Evolutionary conservation across 768 basidiomycete genomes (phyloP).

Genomic region (Panus rudis): DNA sequence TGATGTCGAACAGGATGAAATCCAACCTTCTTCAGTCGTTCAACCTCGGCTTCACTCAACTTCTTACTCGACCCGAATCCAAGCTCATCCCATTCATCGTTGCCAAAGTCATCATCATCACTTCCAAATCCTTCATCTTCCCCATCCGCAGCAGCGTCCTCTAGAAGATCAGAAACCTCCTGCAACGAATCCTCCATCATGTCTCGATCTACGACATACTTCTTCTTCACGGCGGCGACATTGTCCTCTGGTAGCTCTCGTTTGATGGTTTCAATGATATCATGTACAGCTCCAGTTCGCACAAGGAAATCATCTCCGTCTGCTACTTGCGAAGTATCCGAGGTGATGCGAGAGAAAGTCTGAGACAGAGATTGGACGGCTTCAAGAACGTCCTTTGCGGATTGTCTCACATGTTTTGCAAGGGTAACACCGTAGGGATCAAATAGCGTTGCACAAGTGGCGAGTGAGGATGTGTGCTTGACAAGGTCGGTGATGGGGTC

Average conservation of each 20-base stretch:
- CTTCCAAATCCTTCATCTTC: constrained; percentile 20
- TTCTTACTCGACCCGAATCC: constrained; percentile 40
- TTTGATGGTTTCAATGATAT: constrained; percentile 18
- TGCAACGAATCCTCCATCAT: constrained; percentile 54
- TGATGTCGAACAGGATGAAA: constrained; percentile 3
- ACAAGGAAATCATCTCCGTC: constrained; percentile 19
- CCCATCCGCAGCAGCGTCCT: constrained; percentile 25
- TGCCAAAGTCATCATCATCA: constrained; percentile 21
- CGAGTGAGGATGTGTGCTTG: constrained; percentile 16
- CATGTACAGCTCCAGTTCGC: constrained; percentile 23
- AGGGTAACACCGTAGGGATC: constrained; percentile 19
- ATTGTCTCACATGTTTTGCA: constrained; percentile 10
- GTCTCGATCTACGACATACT: constrained; percentile 44
- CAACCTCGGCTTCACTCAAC: constrained; percentile 44
- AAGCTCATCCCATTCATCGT: constrained; percentile 44
- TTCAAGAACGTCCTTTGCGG: constrained; percentile 13
- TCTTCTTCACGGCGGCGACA: constrained; percentile 45
- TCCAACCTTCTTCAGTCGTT: constrained; percentile 50
- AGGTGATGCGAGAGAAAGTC: constrained; percentile 1
- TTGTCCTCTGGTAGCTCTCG: constrained; percentile 52
- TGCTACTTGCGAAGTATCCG: constrained; percentile 2
- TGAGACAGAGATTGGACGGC: constrained; percentile 10
- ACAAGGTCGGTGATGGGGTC: constrained; percentile 17
- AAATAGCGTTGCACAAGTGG: constrained; percentile 24
- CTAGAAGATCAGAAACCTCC: constrained; percentile 52